Percentiles rank a stretch among this genome's conserved stretches.
phyloP scores from a whole-genome alignment of 2,329 filamentous ascomycete species.

The Exutisphaerella laricina region DNA sequence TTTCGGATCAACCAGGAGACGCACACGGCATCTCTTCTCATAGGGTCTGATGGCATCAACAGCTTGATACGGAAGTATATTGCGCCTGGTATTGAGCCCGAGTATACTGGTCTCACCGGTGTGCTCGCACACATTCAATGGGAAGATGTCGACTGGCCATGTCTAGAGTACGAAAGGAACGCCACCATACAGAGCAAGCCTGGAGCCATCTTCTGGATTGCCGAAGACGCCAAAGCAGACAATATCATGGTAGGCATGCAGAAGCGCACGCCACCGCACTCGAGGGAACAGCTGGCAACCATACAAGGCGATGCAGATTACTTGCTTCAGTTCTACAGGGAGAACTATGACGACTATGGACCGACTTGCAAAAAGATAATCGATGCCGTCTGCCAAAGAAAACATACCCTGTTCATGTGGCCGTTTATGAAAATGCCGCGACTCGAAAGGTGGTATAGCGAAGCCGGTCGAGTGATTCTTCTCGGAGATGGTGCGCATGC shows the following conservation, averaged over 20 bases:
- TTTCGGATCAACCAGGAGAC: slow-evolving; percentile 20
- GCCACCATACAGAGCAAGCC: slow-evolving; percentile 34
- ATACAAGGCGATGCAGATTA: slow-evolving; percentile 30
- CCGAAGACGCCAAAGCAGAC: slow-evolving; percentile 33
- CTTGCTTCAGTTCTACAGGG: slow-evolving; percentile 12
- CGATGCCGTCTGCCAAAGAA: slow-evolving; percentile 14
- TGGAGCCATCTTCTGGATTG: slow-evolving; percentile 37
- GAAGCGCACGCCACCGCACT: slow-evolving; percentile 29
- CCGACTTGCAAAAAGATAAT: slow-evolving; percentile 22
- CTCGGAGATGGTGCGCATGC: slow-evolving; percentile 56
- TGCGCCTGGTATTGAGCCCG: slow-evolving; percentile 18
- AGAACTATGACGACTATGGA: slow-evolving; percentile 18
- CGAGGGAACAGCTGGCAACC: slow-evolving; percentile 32
- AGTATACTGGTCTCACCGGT: slow-evolving; percentile 23
- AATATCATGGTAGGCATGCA: slow-evolving; percentile 37
- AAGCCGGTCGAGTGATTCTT: slow-evolving; percentile 44
- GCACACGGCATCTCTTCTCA: slow-evolving; percentile 17
- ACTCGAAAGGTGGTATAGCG: slow-evolving; percentile 43
- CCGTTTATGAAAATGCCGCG: slow-evolving; percentile 29
- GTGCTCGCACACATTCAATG: slow-evolving; percentile 21
- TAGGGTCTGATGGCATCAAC: slow-evolving; percentile 28
- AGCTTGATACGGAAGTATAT: slow-evolving; percentile 34
- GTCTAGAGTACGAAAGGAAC: slow-evolving; percentile 26
- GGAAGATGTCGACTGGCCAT: slow-evolving; percentile 21
- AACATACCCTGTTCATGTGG: slow-evolving; percentile 24